A percentile compares a stretch with the other conserved stretches of the same genome.
phyloP scores from a whole-genome alignment of 225 moss, liverwort and hornwort genomes.

The Physcomitrium patens region DNA sequence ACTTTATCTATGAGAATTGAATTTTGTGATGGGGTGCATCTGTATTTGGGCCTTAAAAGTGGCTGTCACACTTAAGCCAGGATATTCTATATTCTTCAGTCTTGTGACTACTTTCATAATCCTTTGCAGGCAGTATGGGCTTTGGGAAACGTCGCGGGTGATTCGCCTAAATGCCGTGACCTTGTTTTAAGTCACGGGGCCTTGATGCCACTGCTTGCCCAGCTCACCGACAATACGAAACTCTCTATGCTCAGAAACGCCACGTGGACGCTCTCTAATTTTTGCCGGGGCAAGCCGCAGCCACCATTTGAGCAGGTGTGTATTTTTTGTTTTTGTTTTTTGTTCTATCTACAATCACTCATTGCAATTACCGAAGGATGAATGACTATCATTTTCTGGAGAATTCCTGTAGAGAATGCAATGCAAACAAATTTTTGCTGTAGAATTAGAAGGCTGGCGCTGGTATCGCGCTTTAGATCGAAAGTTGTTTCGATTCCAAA shows the following conservation, averaged over 20 bases:
- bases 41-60: too few relatives aligned
- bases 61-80: not conserved
- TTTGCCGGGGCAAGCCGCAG: slow-evolving; percentile 97
- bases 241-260: slow-evolving; percentile 93
- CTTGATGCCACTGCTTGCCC: slow-evolving; percentile 90
- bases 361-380: too few relatives aligned
- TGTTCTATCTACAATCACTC: too few relatives aligned
- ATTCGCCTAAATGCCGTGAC: slow-evolving; percentile 93
- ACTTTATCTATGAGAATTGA: too few relatives aligned
- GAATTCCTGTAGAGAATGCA: too few relatives aligned
- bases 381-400: too few relatives aligned
- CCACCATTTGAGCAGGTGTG: slow-evolving; percentile 92
- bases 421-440: too few relatives aligned
- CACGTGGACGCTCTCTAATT: slow-evolving; percentile 96
- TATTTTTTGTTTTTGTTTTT: too few relatives aligned
- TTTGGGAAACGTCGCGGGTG: slow-evolving; percentile 94
- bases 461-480: too few relatives aligned
- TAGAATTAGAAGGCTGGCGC: too few relatives aligned
- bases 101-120: not conserved
- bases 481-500: too few relatives aligned
- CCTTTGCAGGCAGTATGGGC: slow-evolving; percentile 92
- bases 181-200: slow-evolving; percentile 87
- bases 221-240: slow-evolving; percentile 88
- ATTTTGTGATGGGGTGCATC: too few relatives aligned
- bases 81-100: not conserved